Evolutionary conservation across 305 asterid genomes (phyloP), one percentile per base, ranked within the genome.

Genomic region (Andrographis paniculata): DNA sequence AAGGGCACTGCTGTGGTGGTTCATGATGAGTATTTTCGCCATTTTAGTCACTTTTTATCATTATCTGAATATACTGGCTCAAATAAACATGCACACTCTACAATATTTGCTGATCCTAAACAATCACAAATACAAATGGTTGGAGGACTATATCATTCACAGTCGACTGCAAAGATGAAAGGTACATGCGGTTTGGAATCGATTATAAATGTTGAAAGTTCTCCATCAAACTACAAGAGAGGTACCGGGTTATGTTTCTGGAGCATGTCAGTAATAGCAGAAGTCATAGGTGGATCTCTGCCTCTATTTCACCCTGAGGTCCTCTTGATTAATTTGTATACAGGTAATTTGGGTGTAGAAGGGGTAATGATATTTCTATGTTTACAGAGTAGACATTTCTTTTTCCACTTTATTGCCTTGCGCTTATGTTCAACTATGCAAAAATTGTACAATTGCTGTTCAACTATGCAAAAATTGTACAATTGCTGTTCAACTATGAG

Each of bases 251-350:
- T 58, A 53, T 60, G 62, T 61, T 78, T 76, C 48, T 77, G 76
- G 84, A 87, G 87, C 75, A 66, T 91, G 72, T 61, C 79, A 53
- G 89, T 75, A 64, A 70, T 83, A 56, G 81, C 84, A 9, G 89
- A 79, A 64, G 58, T 57, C 60, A 68, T 83, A 36, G 92, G 95
- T 60, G 99, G 99, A 67, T 53, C 84, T 52, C 62, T 86, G 55
- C 77, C 92, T 49, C 67, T 72, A 53, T 82, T 76, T 68, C 99
- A 80, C 59, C 94, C 99, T 2, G 89, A 75, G 71, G 80, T 92
- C 23, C 82, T 91, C 54, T 61, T 91, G 58, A 49, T 59, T 27
- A 87, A 81, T 77, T 2, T 30, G 24, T 49, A n/a, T 49, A 27
- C 41, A 48, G 54, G 54, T 49, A 49, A 5, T 5, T 33, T n/a